Evolutionary conservation across 768 basidiomycete species (phyloP), one percentile per base, ranked within the genome.

Genomic region (Tylopilus cervinicoccineus): DNA sequence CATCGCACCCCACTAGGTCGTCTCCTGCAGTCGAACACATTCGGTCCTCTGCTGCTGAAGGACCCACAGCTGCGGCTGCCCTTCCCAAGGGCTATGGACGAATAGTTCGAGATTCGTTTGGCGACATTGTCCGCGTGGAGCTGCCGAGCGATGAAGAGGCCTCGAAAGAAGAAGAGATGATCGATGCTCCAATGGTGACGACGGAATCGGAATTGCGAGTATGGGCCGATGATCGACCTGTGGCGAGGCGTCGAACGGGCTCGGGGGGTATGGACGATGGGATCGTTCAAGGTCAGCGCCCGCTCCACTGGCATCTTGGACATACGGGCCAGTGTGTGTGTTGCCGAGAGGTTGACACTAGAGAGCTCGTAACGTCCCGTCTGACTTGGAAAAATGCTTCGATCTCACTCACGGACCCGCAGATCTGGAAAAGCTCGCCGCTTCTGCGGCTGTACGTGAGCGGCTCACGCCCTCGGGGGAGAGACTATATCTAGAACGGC

Each of bases 81-180:
- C 70, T 81, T 40, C 81, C 79, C 12, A 79, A 73, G 56, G 87
- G 88, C 2, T 85, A 80, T 62, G 93, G 92, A 26, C 78, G 81
- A 61, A 93, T 97, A 56, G 66, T 92, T 43, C 77, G 92, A 39
- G 93, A 94, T 65, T 81, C 75, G 31, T 71, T 77, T 3, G 93
- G 93, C 24, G 85, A 84, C 53, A 74, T 94, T 32, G 59, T 92
- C 19, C 74, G 79, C 39, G 72, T 93, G 34, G 82, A 89, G 59
- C 59, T 93, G 45, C 69, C 75, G 14, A 79, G 77, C 34, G 76
- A 77, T 19, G 74, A 76, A 26, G 74, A 74, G 31, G 55, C 39
- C 26, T 61, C 49, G 32, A 50, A 53, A 17, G 52, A 47, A 43
- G 66, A 73, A 14, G 46, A 59, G 43, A 64, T 71, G 55, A 75